Evolutionary conservation across 768 basidiomycete genomes (phyloP).

Genomic region (Leccinum imitatum): DNA sequence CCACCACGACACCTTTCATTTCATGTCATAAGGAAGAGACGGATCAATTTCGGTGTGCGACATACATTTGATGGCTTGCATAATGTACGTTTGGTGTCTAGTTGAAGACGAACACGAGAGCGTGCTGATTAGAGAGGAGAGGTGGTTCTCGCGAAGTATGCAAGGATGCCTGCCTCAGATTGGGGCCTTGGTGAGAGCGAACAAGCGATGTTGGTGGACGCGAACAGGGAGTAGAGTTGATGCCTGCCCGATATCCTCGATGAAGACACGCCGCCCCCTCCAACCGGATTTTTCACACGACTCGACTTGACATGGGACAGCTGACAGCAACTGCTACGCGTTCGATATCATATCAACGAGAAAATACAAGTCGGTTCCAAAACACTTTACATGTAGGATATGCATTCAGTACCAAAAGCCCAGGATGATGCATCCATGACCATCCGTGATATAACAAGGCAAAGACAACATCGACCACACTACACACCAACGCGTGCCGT

Average conservation of each 20-base stretch:
- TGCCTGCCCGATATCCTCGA: constrained; percentile 30
- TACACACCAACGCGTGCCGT: constrained; percentile 20
- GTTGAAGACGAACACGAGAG: constrained; percentile 15
- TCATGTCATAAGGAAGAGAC: constrained; percentile 33
- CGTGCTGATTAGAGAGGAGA: constrained; percentile 13
- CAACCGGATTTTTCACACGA: constrained; percentile 27
- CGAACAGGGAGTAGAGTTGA: constrained; percentile 24
- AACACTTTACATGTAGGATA: constrained; percentile 36
- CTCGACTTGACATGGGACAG: constrained; percentile 1
- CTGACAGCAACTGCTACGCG: constrained; percentile 8
- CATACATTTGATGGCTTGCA: constrained; percentile 93
- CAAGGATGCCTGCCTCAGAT: constrained; percentile 6
- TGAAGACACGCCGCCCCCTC: constrained; percentile 20
- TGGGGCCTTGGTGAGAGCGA: not conserved
- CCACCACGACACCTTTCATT: constrained; percentile 87
- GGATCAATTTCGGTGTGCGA: constrained; percentile 15
- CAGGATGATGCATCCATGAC: constrained; percentile 6
- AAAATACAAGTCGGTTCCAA: constrained; percentile 31
- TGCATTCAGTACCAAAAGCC: constrained; percentile 14
- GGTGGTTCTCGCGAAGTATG: constrained; percentile 4
- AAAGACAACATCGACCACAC: constrained; percentile 14
- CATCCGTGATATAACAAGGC: constrained; percentile 14
- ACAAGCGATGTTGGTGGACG: constrained; percentile 8
- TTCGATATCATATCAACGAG: constrained; percentile 5
- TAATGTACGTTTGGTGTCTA: constrained; percentile 33